phyloP scores from a whole-genome alignment of 1,284 basidiomycete species.

The Volvariella surrecta region DNA sequence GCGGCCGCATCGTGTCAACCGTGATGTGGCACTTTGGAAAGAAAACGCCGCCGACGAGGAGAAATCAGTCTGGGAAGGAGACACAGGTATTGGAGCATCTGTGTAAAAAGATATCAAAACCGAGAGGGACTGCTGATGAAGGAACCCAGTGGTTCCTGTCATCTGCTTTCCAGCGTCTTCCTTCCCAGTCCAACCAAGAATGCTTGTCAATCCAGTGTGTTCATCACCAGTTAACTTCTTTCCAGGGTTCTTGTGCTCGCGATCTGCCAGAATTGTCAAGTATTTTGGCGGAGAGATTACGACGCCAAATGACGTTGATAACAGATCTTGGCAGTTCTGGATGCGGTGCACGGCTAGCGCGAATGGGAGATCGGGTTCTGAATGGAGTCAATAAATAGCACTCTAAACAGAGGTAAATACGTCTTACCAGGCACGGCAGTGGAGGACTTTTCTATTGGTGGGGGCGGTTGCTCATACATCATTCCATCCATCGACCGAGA shows the following conservation, averaged over 20 bases:
- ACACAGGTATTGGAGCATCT: constrained; percentile 23
- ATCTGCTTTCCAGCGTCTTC: constrained; percentile 36
- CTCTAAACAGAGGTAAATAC: too few species aligned
- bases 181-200: constrained; percentile 52
- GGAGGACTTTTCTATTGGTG: too few species aligned
- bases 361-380: constrained; percentile 23
- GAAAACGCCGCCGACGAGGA: constrained; percentile 6
- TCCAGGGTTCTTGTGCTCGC: constrained; percentile 30
- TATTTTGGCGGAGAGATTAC: constrained; percentile 35
- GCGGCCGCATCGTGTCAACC: constrained; percentile 24
- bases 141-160: constrained; percentile 43
- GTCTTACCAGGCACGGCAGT: too few species aligned
- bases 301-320: constrained; percentile 48
- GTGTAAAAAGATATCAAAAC: constrained; percentile 36
- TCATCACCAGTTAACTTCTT: constrained; percentile 46
- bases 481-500: constrained; percentile 5
- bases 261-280: constrained; percentile 38
- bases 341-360: constrained; percentile 30
- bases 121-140: constrained; percentile 50
- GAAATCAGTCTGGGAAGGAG: constrained; percentile 6
- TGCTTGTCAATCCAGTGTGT: constrained; percentile 35
- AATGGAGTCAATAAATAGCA: too few species aligned
- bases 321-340: constrained; percentile 25
- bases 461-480: too few species aligned
- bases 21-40: constrained; percentile 1